Base-by-base conservation (phyloP, 371 early-diverging fungal genomes). In the Apophysomyces variabilis region DNA sequence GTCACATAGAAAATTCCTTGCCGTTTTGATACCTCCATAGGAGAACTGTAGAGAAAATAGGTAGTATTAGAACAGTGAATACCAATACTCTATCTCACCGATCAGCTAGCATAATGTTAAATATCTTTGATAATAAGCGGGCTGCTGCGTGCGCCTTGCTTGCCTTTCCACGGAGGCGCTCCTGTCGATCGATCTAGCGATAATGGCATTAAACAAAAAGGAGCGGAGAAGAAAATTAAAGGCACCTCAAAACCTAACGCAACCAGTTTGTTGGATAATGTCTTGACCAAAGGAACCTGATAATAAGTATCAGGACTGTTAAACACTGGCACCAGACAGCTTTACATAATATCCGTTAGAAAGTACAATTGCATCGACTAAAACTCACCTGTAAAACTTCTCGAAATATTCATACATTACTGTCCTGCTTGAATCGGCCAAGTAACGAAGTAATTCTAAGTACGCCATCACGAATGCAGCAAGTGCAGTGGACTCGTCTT, bases 1-100 rank as follows among this genome's bases (percentile, higher is more conserved):
- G 86, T 84, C 9, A 86, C 58, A 47, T 81, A 79, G 16, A 79
- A 78, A 1, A 87, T 82, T 0, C 83, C 83, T 46, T 71, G 71
- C 35, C 78, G 76, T 60, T 87, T 87, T 0, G 87, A 84, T 12
- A 64, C 63, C 38, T 80, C 75, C 12, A 79, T 64, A 9, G 77
- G 69, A 26, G 71, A 63, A 66, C 73, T 70, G 61, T 41, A 4
- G 41, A 41, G 41, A 1, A 37, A 18, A 8, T 44, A 38, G 26
- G 77, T 77, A 75, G 78, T 81, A 35, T 77, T 84, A 70, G 7
- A 58, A 12, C 1, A 8, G 11, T 45, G 60, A 26, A 3, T 14
- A 38, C 35, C 13, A 46, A 38, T 26, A n/a, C 7, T 58, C 18
- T 16, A 35, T 1, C 5, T 54, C 68, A 72, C 72, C 72, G 26